Conservation (phyloP, 2,329 filamentous ascomycete genomes). For the Penicillium sp. region DNA sequence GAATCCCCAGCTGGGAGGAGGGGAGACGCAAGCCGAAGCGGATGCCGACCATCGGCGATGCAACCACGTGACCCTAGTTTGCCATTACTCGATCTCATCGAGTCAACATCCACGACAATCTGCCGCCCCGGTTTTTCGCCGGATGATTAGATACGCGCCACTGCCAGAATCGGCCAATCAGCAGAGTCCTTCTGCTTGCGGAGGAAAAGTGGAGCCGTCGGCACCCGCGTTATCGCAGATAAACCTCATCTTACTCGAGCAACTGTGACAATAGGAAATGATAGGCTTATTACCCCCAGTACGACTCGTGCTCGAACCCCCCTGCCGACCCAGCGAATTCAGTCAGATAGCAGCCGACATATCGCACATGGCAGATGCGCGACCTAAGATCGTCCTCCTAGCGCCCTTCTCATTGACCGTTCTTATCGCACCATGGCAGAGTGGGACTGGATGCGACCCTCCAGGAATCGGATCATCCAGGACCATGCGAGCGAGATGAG, state of each 20-base stretch:
- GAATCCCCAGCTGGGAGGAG: too few species aligned
- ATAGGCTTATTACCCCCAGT: constrained; percentile 16
- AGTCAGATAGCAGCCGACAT: neutral
- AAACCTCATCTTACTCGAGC: constrained; percentile 33
- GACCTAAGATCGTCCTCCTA: constrained; percentile 15
- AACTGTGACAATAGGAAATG: constrained; percentile 25
- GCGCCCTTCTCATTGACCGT: constrained; percentile 2
- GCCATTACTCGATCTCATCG: constrained; percentile 43
- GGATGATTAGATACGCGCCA: constrained; percentile 29
- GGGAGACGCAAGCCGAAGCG: too few species aligned
- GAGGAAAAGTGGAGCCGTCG: constrained; percentile 27
- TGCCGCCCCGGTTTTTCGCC: constrained; percentile 14
- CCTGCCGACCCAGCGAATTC: neutral
- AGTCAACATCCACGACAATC: constrained; percentile 29
- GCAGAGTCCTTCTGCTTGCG: constrained; percentile 16
- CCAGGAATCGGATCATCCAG: constrained; percentile 11
- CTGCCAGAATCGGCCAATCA: constrained; percentile 22
- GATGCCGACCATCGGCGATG: neutral
- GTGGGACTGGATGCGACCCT: constrained; percentile 15
- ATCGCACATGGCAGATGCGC: constrained; percentile 10
- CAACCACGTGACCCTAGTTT: constrained; percentile 18
- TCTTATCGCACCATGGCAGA: constrained; percentile 20
- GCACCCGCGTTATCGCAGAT: constrained; percentile 27
- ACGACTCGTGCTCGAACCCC: constrained; percentile 17
- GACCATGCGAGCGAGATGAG: constrained; percentile 13